A percentile compares a stretch with the other conserved stretches of the same genome.
Conservation (phyloP, 352 stramenopile genomes). For the Pythium utonaiense region DNA sequence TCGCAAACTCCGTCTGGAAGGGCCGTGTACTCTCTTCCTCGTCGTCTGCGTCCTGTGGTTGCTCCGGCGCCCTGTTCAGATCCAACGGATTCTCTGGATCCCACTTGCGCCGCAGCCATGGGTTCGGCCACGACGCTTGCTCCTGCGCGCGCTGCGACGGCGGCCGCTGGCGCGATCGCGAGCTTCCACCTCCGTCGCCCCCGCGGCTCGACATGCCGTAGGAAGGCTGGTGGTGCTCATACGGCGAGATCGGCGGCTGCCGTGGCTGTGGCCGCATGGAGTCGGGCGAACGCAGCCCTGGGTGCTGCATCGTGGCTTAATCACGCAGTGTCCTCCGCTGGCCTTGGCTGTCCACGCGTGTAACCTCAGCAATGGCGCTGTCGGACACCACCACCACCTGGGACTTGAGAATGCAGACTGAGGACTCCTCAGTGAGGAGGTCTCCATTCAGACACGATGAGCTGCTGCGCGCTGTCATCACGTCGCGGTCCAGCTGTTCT, state of each 20-base stretch:
- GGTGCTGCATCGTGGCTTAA: not conserved
- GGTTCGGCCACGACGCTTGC: conserved; percentile 19
- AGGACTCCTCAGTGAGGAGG: too few relatives aligned
- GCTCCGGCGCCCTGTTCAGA: conserved; percentile 18
- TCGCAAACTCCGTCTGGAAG: conserved; percentile 19
- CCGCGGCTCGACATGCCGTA: conserved; percentile 1
- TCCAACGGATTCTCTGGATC: conserved; percentile 23
- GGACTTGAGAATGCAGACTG: not conserved
- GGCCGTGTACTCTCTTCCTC: not conserved
- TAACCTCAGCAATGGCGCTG: too few relatives aligned
- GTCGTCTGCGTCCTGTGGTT: conserved; percentile 3
- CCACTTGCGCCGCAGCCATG: conserved; percentile 19
- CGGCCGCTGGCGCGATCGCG: not conserved
- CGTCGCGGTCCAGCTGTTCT: not conserved
- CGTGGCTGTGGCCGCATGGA: conserved; percentile 3
- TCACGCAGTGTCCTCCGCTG: too few relatives aligned
- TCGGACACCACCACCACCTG: too few relatives aligned
- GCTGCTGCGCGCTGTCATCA: not conserved
- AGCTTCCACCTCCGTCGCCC: not conserved
- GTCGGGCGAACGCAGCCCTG: conserved; percentile 4
- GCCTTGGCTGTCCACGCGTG: too few relatives aligned
- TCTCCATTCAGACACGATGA: not conserved
- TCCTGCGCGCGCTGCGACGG: not conserved
- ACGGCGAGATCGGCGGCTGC: conserved; percentile 10
- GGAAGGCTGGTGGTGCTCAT: not conserved